These are phyloP conservation scores for Talaromyces sp. DNA, from an alignment of 2,329 filamentous ascomycete species.

Conservation along the genomic window DNA sequence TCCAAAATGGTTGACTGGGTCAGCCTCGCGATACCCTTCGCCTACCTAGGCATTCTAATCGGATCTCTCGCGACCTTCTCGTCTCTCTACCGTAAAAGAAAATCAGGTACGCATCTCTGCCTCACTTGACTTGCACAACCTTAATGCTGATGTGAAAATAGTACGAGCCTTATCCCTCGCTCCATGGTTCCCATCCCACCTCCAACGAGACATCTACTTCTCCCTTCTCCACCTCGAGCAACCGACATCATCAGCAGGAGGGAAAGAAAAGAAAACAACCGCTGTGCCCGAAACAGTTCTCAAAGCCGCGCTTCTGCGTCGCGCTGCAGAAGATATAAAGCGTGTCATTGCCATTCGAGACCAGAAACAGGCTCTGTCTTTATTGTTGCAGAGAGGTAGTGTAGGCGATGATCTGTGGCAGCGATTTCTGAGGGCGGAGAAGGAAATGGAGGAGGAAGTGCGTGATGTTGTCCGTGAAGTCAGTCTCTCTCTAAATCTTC, in stretches of 20 bases:
- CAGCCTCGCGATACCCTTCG: constrained; percentile 79
- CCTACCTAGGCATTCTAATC: constrained; percentile 82
- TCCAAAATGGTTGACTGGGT: constrained; percentile 66
- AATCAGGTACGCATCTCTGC: constrained; percentile 63
- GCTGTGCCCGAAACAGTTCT: constrained; percentile 78
- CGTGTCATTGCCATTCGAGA: constrained; percentile 84
- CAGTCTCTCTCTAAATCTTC: constrained; percentile 26
- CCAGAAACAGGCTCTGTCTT: constrained; percentile 81
- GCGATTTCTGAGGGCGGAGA: constrained; percentile 84
- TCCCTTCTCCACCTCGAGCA: constrained; percentile 78
- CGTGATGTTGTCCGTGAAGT: constrained; percentile 93
- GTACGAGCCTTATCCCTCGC: constrained; percentile 78
- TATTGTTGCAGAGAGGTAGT: constrained; percentile 80
- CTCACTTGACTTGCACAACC: background rate
- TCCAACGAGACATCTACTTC: constrained; percentile 91
- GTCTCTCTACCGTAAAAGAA: constrained; percentile 86
- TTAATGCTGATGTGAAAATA: constrained; percentile 32
- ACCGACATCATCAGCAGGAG: constrained; percentile 33
- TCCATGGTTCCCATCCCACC: constrained; percentile 89
- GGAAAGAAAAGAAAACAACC: constrained; percentile 61
- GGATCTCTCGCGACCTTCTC: constrained; percentile 91
- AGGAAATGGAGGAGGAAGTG: constrained; percentile 95
- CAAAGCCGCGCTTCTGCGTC: constrained; percentile 80
- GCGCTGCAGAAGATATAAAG: constrained; percentile 89
- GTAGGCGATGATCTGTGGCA: constrained; percentile 97